Conservation (phyloP, 805 yeast species). For the Wickerhamomyces pijperi region DNA sequence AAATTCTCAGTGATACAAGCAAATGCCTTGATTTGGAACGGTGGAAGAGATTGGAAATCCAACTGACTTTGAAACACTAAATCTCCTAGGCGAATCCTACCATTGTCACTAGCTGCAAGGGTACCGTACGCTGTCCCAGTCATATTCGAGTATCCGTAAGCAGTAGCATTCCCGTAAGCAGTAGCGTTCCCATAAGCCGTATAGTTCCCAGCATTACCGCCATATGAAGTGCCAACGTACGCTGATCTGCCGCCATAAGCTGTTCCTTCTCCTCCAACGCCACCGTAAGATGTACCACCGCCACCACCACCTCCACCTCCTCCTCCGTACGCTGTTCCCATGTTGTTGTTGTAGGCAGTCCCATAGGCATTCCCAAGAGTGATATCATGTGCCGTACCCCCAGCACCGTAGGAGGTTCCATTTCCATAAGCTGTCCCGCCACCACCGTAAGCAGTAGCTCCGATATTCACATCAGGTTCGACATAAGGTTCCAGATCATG, state of each 20-base stretch:
- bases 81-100: background rate
- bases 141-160: too few relatives aligned
- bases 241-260: too few relatives aligned
- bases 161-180: background rate
- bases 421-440: background rate
- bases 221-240: background rate
- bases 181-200: background rate
- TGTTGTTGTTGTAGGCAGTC: too few relatives aligned
- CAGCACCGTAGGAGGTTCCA: background rate
- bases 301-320: too few relatives aligned
- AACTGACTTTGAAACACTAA: background rate
- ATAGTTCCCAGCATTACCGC: background rate
- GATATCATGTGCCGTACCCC: too few relatives aligned
- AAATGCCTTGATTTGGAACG: background rate
- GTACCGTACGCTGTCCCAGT: background rate
- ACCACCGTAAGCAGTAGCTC: conserved; percentile 4
- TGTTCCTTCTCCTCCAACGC: too few relatives aligned
- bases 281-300: too few relatives aligned
- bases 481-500: conserved; percentile 3
- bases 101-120: background rate
- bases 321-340: too few relatives aligned
- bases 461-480: conserved; percentile 20
- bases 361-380: too few relatives aligned
- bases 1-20: too few relatives aligned
- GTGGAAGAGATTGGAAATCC: background rate